A percentile compares a stretch with the other conserved stretches of the same genome.
Conservation (phyloP, 2,329 filamentous ascomycete species). For the Epichloe baconii region DNA sequence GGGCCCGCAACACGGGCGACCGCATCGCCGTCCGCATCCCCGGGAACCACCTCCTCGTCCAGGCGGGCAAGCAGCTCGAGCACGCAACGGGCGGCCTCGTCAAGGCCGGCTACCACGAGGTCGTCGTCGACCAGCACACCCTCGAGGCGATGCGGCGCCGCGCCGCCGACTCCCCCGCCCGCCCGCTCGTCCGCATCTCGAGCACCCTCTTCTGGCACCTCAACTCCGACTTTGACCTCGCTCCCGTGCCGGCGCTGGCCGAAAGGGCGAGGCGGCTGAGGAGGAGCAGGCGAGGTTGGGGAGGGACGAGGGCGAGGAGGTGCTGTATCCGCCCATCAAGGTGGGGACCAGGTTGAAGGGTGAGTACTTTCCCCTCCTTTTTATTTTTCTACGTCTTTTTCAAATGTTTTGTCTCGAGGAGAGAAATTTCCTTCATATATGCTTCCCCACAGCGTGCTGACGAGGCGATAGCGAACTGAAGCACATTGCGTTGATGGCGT, state of each 20-base stretch:
- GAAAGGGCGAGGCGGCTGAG: slow-evolving; percentile 31
- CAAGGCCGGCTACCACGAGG: slow-evolving; percentile 50
- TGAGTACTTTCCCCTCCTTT: slow-evolving; percentile 19
- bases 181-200: slow-evolving; percentile 43
- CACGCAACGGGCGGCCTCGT: slow-evolving; percentile 47
- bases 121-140: slow-evolving; percentile 42
- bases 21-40: slow-evolving; percentile 45
- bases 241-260: slow-evolving; percentile 34
- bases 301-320: slow-evolving; percentile 38
- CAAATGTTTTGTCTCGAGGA: too few relatives aligned
- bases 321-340: slow-evolving; percentile 38
- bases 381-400: background rate
- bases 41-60: slow-evolving; percentile 46
- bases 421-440: too few relatives aligned
- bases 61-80: slow-evolving; percentile 51
- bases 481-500: slow-evolving; percentile 39
- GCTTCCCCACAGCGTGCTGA: background rate
- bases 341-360: slow-evolving; percentile 45
- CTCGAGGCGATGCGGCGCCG: slow-evolving; percentile 32
- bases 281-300: slow-evolving; percentile 34
- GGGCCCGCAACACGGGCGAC: slow-evolving; percentile 48
- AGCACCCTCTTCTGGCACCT: slow-evolving; percentile 51
- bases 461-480: slow-evolving; percentile 30
- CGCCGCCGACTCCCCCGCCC: slow-evolving; percentile 26
- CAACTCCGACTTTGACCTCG: slow-evolving; percentile 41